Conservation (phyloP, 352 stramenopile genomes). For the Pythium phragmiticola region DNA sequence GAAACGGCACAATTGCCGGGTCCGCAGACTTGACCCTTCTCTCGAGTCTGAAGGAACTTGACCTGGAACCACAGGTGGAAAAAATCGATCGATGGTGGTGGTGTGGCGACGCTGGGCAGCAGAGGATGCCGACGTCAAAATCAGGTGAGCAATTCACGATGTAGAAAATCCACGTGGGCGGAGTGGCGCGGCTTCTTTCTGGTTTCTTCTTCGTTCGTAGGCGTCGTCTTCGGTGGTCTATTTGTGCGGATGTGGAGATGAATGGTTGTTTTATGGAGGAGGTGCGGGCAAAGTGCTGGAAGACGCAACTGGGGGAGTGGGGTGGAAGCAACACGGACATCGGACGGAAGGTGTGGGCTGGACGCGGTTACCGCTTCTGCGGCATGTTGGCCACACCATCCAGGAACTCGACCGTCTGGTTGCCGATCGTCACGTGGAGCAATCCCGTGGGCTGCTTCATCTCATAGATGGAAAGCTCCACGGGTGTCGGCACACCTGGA, state of each 20-base stretch:
- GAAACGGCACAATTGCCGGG: conserved; percentile 7
- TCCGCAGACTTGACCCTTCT: neutral
- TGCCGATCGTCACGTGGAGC: conserved; percentile 75
- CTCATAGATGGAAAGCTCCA: conserved; percentile 85
- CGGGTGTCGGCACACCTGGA: conserved; percentile 62
- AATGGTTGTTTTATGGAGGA: conserved; percentile 29
- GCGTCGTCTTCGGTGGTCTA: conserved; percentile 15
- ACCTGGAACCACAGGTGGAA: neutral
- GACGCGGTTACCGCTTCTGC: conserved; percentile 59
- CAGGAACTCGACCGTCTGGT: conserved; percentile 83
- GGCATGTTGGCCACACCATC: conserved; percentile 83
- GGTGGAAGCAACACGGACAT: conserved; percentile 20
- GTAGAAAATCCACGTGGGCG: neutral
- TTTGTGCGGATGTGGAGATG: conserved; percentile 4
- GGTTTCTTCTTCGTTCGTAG: neutral
- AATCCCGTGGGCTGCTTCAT: conserved; percentile 80
- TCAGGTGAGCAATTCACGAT: too few relatives aligned
- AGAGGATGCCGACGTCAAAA: neutral
- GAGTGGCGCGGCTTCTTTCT: too few relatives aligned
- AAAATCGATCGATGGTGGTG: neutral
- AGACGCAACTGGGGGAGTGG: neutral
- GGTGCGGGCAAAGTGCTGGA: conserved; percentile 20
- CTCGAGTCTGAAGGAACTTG: neutral
- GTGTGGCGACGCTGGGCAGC: neutral
- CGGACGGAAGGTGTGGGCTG: conserved; percentile 27